These are phyloP conservation scores for Ustilago curta DNA, from an alignment of 1,284 basidiomycete genomes.

Conservation along the genomic window DNA sequence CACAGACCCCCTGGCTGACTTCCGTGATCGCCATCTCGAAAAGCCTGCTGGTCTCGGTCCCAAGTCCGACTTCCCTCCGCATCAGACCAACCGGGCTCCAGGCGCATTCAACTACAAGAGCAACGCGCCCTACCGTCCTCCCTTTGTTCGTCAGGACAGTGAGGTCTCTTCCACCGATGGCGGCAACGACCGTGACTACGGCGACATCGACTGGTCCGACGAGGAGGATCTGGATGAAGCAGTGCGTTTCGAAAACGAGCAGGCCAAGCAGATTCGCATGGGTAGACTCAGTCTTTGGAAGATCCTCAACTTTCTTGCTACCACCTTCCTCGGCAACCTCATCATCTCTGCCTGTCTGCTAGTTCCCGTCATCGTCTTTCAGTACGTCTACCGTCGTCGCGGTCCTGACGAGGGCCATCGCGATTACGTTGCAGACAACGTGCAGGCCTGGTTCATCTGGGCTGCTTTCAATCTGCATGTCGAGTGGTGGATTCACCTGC, in stretches of 20 bases:
- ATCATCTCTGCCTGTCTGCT: slow-evolving; percentile 56
- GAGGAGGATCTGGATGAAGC: slow-evolving; percentile 62
- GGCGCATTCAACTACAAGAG: slow-evolving; percentile 34
- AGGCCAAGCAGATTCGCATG: slow-evolving; percentile 52
- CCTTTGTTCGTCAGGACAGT: slow-evolving; percentile 46
- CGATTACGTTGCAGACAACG: slow-evolving; percentile 62
- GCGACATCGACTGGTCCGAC: slow-evolving; percentile 66
- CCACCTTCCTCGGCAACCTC: slow-evolving; percentile 64
- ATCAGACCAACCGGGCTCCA: slow-evolving; percentile 40
- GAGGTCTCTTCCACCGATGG: slow-evolving; percentile 56
- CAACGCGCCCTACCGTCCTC: slow-evolving; percentile 37
- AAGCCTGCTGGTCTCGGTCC: slow-evolving; percentile 55
- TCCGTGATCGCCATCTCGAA: slow-evolving; percentile 53
- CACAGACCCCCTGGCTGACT: slow-evolving; percentile 61
- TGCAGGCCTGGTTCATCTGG: slow-evolving; percentile 67
- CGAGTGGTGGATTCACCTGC: slow-evolving; percentile 64
- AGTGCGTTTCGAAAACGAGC: slow-evolving; percentile 50
- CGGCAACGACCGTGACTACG: slow-evolving; percentile 48
- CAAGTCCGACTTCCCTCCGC: slow-evolving; percentile 58
- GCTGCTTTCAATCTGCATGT: slow-evolving; percentile 66
- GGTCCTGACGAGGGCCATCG: slow-evolving; percentile 39
- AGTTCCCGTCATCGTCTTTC: slow-evolving; percentile 62
- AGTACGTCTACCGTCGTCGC: slow-evolving; percentile 56
- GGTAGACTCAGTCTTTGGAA: slow-evolving; percentile 56
- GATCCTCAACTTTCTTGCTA: slow-evolving; percentile 55